Percentiles rank a stretch among this genome's conserved stretches.
phyloP scores from a whole-genome alignment of 1,284 basidiomycete species.

The Exobasidium cylindrosporum region DNA sequence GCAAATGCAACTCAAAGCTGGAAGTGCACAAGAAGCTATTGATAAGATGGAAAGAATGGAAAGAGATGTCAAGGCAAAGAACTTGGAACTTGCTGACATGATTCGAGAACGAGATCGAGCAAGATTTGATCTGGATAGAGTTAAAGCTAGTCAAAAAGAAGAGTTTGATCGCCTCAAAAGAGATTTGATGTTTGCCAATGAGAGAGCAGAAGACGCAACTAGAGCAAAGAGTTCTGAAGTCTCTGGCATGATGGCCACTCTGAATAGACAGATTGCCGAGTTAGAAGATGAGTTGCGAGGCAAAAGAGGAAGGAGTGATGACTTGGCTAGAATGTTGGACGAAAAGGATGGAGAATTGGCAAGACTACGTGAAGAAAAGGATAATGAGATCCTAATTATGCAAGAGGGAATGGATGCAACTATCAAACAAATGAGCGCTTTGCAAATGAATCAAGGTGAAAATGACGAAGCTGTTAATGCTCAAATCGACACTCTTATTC shows the following conservation, averaged over 20 bases:
- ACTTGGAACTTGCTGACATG: slow-evolving; percentile 97
- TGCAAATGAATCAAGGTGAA: slow-evolving; percentile 80
- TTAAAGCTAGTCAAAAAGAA: slow-evolving; percentile 88
- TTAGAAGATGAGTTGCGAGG: slow-evolving; percentile 89
- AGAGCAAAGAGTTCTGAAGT: slow-evolving; percentile 91
- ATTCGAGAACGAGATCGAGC: slow-evolving; percentile 94
- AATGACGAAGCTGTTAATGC: slow-evolving; percentile 85
- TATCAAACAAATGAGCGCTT: slow-evolving; percentile 81
- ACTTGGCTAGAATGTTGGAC: slow-evolving; percentile 76
- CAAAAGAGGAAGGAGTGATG: slow-evolving; percentile 68
- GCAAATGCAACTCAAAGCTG: slow-evolving; percentile 94
- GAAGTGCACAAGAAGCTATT: slow-evolving; percentile 97
- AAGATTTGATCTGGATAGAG: slow-evolving; percentile 90
- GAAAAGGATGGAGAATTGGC: slow-evolving; percentile 72
- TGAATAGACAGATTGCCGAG: slow-evolving; percentile 92
- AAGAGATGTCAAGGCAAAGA: slow-evolving; percentile 94
- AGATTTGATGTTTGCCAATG: slow-evolving; percentile 94
- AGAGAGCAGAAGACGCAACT: slow-evolving; percentile 89
- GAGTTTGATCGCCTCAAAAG: slow-evolving; percentile 89
- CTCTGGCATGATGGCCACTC: slow-evolving; percentile 80
- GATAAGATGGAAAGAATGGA: slow-evolving; percentile 99
- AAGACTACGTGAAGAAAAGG: slow-evolving; percentile 85
- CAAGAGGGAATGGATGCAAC: slow-evolving; percentile 95
- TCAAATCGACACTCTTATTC: slow-evolving; percentile 92
- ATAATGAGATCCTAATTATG: slow-evolving; percentile 89